Percentiles rank a stretch among this genome's conserved stretches.
Conservation (phyloP, 805 yeast species). For the Yarrowia sp. region DNA sequence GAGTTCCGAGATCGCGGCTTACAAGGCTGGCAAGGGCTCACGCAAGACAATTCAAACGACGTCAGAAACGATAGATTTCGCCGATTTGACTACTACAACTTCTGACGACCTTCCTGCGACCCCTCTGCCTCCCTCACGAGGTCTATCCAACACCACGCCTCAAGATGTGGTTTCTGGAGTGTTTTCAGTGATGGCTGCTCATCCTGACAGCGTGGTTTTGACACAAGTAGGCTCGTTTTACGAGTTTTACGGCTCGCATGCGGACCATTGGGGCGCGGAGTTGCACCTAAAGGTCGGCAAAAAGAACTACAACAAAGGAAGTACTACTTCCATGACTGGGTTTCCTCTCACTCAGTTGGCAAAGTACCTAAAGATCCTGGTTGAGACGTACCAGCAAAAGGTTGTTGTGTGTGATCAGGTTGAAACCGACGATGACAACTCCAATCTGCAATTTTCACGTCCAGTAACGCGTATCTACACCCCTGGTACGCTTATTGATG, state of each 20-base stretch:
- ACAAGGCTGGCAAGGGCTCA: background rate
- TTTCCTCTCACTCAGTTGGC: constrained; percentile 74
- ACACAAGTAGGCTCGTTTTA: constrained; percentile 63
- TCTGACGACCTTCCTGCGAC: background rate
- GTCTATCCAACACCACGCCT: background rate
- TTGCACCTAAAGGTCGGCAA: constrained; percentile 69
- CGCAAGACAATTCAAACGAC: background rate
- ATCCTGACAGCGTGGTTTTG: constrained; percentile 56
- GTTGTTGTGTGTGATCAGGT: constrained; percentile 76
- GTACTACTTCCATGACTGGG: constrained; percentile 76
- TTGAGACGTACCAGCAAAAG: constrained; percentile 63
- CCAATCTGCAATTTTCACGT: constrained; percentile 39
- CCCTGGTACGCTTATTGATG: constrained; percentile 91
- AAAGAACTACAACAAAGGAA: constrained; percentile 31
- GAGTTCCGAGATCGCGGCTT: background rate
- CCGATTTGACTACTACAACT: background rate
- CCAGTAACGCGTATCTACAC: constrained; percentile 78
- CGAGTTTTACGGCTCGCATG: constrained; percentile 80
- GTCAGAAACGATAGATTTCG: background rate
- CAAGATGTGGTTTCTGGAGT: constrained; percentile 15
- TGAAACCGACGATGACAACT: constrained; percentile 37
- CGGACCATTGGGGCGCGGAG: constrained; percentile 65
- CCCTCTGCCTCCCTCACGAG: background rate
- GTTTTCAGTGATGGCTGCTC: constrained; percentile 26
- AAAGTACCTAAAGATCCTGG: constrained; percentile 69